These are phyloP conservation scores for Aspergillus mulundensis DNA, from an alignment of 495 filamentous ascomycete species.

Conservation along the genomic window DNA sequence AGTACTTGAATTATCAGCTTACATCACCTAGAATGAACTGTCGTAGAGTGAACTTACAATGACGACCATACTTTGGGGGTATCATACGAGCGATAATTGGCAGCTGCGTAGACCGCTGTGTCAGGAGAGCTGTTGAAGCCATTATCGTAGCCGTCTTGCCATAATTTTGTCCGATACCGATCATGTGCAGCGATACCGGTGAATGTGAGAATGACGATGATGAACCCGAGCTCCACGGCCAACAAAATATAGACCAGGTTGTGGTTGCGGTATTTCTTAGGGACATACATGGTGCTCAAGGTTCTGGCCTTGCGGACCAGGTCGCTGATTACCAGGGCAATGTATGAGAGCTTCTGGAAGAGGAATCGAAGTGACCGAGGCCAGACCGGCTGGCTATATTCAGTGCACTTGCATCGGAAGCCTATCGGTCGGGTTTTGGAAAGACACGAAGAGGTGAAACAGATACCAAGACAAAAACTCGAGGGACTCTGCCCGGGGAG, in stretches of 20 bases:
- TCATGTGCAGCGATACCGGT: constrained; percentile 80
- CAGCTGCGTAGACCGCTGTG: constrained; percentile 66
- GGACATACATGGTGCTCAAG: constrained; percentile 32
- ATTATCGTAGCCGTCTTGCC: constrained; percentile 73
- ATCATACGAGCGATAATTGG: constrained; percentile 64
- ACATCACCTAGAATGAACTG: neutral
- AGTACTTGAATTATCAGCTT: constrained; percentile 47
- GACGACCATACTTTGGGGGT: constrained; percentile 78
- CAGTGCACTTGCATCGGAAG: constrained; percentile 30
- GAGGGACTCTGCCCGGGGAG: constrained; percentile 15
- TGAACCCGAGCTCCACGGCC: constrained; percentile 63
- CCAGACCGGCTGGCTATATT: constrained; percentile 44
- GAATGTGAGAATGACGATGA: constrained; percentile 68
- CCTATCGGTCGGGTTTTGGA: constrained; percentile 17
- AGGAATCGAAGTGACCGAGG: constrained; percentile 12
- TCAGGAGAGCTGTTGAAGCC: constrained; percentile 80
- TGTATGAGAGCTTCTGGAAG: neutral
- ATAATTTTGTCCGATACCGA: constrained; percentile 72
- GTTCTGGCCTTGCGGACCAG: constrained; percentile 2
- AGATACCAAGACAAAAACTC: constrained; percentile 10
- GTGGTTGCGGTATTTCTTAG: constrained; percentile 62
- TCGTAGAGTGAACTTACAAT: constrained; percentile 54
- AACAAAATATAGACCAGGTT: constrained; percentile 62
- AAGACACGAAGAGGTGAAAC: constrained; percentile 16
- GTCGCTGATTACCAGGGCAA: neutral